Base-by-base conservation (phyloP, 129 eudicot genomes). In the Silybum marianum region DNA sequence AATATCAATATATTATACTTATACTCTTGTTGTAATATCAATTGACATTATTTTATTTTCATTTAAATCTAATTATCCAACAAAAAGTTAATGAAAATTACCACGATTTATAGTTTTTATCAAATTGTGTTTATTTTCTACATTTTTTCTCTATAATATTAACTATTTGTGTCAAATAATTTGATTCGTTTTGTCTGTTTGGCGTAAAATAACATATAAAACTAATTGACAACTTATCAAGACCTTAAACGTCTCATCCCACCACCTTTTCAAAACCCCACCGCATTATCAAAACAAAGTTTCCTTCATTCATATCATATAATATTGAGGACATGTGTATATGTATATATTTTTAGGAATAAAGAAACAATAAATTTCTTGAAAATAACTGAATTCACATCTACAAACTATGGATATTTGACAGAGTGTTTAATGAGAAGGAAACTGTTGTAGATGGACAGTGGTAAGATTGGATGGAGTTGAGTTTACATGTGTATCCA, bases 211-310 rank as follows among this genome's bases (percentile, higher is more conserved):
- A 48, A 48, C 19, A 48, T 16, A 48, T 48, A 4, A 48, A 48
- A 48, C 60, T 48, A 48, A 48, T 14, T 6, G 42, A 11, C 10
- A 30, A 44, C 44, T 70, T 21, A 70, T 32, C 74, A 70, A 70
- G 9, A 70, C 23, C 74, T 26, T 34, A n/a, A 70, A 32, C 34
- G 23, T 70, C 22, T 2, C 73, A 69, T 19, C 8, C 73, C 32
- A 70, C 74, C 51, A 34, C 74, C 48, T 71, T 71, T 71, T 71
- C 74, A 34, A 70, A 70, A 70, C 11, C 25, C 74, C 19, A 36
- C 36, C 3, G 26, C 13, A 11, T 32, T 44, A 36, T 71, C 16
- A 32, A n/a, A 71, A 38, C 75, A 71, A 25, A 34, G 38, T 9
- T 36, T 71, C 1, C 7, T 34, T 71, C 6, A 71, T 36, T 19